phyloP scores from a whole-genome alignment of 139 green algal species.

The Medakamo hakoo region DNA sequence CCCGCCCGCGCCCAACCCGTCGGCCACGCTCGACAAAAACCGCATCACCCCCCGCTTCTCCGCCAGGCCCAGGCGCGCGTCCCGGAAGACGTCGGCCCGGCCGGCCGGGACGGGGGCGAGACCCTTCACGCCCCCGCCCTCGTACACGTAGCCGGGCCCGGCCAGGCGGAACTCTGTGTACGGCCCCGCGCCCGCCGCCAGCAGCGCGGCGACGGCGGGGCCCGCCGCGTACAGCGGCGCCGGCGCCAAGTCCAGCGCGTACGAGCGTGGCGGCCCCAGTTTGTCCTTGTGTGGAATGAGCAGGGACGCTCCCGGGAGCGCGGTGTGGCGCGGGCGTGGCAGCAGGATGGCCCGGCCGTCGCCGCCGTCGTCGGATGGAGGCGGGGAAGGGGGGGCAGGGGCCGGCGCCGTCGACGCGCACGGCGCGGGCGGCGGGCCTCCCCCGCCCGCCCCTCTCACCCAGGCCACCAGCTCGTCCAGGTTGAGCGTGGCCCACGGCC shows the following conservation, averaged over 20 bases:
- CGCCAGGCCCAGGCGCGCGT: slow-evolving; percentile 28
- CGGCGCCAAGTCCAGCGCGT: slow-evolving; percentile 3
- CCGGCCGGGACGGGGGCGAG: slow-evolving; percentile 37
- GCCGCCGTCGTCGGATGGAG: slow-evolving; percentile 27
- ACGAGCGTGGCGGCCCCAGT: neutral
- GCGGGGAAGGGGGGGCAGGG: slow-evolving; percentile 21
- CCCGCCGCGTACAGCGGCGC: slow-evolving; percentile 57
- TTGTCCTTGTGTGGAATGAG: neutral
- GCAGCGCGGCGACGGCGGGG: slow-evolving; percentile 48
- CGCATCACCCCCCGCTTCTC: slow-evolving; percentile 65
- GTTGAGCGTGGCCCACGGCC: slow-evolving; percentile 36
- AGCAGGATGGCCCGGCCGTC: neutral
- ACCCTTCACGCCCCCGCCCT: neutral
- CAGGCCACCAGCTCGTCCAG: slow-evolving; percentile 14
- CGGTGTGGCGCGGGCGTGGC: neutral
- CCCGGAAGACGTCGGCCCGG: slow-evolving; percentile 61
- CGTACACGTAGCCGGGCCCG: slow-evolving; percentile 26
- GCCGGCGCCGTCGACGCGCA: neutral
- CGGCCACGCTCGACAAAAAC: slow-evolving; percentile 36
- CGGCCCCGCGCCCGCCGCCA: slow-evolving; percentile 48
- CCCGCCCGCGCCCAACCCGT: slow-evolving; percentile 5
- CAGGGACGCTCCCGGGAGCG: neutral
- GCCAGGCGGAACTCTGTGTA: slow-evolving; percentile 81
- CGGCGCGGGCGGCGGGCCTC: neutral
- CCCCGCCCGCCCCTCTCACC: neutral